Percentiles rank a stretch among this genome's conserved stretches.
phyloP scores from a whole-genome alignment of 257 asterid species.

The Ilex aquifolium region DNA sequence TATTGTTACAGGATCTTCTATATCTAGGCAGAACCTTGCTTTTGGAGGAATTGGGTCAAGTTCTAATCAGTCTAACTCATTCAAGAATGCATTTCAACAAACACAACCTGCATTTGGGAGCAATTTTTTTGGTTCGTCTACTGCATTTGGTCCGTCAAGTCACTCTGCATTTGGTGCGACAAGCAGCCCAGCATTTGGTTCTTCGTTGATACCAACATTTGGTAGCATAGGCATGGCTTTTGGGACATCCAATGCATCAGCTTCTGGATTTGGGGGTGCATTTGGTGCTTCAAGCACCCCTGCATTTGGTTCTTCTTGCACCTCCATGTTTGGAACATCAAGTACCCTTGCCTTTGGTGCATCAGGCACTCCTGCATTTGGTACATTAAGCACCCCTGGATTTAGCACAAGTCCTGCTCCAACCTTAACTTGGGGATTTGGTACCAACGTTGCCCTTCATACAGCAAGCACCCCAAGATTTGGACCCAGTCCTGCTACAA shows the following conservation, averaged over 20 bases:
- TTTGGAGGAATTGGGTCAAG: background rate
- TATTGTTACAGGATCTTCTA: background rate
- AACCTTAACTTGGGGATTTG: background rate
- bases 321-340: background rate
- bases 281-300: background rate
- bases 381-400: background rate
- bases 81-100: background rate
- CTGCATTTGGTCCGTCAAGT: slow-evolving; percentile 3
- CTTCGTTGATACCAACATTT: background rate
- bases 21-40: slow-evolving; percentile 2
- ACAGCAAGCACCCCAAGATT: too few species aligned
- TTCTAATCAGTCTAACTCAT: too few species aligned
- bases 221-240: background rate
- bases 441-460: background rate
- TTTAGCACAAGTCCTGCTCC: background rate
- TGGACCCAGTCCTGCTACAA: too few species aligned
- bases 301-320: background rate
- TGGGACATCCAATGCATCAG: too few species aligned
- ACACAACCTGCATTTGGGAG: background rate
- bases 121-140: background rate
- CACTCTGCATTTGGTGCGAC: background rate
- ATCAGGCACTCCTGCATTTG: background rate
- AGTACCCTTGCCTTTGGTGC: background rate
- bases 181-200: background rate
- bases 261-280: background rate